phyloP scores from a whole-genome alignment of 345 rosid species.

The Microthlaspi erraticum region DNA sequence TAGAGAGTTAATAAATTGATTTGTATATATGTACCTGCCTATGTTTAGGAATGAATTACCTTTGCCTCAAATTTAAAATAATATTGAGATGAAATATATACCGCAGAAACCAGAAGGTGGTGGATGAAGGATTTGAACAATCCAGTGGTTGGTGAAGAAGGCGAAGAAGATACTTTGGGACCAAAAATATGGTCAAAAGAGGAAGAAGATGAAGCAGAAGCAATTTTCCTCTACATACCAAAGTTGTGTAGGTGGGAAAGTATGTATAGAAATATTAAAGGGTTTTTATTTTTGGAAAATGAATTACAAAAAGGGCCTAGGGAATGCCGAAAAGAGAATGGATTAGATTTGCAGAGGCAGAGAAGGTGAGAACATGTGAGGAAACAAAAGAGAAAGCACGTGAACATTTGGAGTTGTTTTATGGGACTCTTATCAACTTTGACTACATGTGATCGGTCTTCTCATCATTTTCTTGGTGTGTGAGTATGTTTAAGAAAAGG shows the following conservation, averaged over 20 bases:
- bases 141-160: slow-evolving; percentile 40
- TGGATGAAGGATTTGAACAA: slow-evolving; percentile 47
- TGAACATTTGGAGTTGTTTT: slow-evolving; percentile 41
- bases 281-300: slow-evolving; percentile 13
- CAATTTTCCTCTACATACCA: slow-evolving; percentile 41
- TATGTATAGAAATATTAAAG: background rate
- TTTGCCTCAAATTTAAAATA: background rate
- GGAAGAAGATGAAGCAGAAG: slow-evolving; percentile 27
- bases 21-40: no score
- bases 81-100: no score
- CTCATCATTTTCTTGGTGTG: background rate
- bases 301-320: slow-evolving; percentile 20
- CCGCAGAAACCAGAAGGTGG: slow-evolving; percentile 42
- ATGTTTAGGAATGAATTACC: slow-evolving; percentile 18
- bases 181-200: no score
- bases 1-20: no score
- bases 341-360: slow-evolving; percentile 32
- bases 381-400: slow-evolving; percentile 44
- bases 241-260: slow-evolving; percentile 24
- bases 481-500: background rate
- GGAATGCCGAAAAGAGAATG: slow-evolving; percentile 37
- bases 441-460: slow-evolving; percentile 42
- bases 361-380: slow-evolving; percentile 38
- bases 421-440: slow-evolving; percentile 31
- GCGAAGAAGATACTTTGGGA: slow-evolving; percentile 34